phyloP scores from a whole-genome alignment of 176 grass and related monocot species.

The Aegilops bicornis region DNA sequence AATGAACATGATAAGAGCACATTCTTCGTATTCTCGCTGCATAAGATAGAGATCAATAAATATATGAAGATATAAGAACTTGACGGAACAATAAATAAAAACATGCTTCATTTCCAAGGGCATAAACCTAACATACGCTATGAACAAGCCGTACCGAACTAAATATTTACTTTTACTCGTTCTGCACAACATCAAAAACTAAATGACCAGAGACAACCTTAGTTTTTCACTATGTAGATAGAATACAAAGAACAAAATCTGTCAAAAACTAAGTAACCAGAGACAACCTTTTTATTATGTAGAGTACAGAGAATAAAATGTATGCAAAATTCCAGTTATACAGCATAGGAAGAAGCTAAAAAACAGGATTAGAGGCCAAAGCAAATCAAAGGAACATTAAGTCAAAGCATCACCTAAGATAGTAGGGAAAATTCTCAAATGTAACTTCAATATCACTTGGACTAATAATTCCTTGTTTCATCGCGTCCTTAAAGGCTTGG shows the following conservation, averaged over 20 bases:
- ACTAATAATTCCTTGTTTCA: constrained; percentile 86
- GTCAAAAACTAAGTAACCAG: constrained; percentile 27
- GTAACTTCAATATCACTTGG: constrained; percentile 84
- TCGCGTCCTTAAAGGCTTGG: constrained; percentile 86
- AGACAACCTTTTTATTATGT: constrained; percentile 16
- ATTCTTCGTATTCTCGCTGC: constrained; percentile 91
- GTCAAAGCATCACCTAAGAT: constrained; percentile 73
- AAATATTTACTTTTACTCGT: background rate
- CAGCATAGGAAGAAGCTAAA: background rate
- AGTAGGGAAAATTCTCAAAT: constrained; percentile 95
- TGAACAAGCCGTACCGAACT: background rate
- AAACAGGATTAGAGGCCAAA: constrained; percentile 23
- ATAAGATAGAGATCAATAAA: constrained; percentile 34
- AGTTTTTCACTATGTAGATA: constrained; percentile 10
- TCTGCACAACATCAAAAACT: constrained; percentile 20
- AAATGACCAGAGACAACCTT: constrained; percentile 2
- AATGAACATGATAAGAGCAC: constrained; percentile 77
- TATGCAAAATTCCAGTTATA: constrained; percentile 21
- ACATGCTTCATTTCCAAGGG: constrained; percentile 6
- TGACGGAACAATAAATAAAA: constrained; percentile 27
- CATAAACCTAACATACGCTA: constrained; percentile 14
- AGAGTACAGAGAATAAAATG: constrained; percentile 10
- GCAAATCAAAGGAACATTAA: constrained; percentile 22
- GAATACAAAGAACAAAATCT: constrained; percentile 2
- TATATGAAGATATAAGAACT: constrained; percentile 12